Evolutionary conservation across 768 basidiomycete genomes (phyloP).

Genomic region (Podaxis sp.): DNA sequence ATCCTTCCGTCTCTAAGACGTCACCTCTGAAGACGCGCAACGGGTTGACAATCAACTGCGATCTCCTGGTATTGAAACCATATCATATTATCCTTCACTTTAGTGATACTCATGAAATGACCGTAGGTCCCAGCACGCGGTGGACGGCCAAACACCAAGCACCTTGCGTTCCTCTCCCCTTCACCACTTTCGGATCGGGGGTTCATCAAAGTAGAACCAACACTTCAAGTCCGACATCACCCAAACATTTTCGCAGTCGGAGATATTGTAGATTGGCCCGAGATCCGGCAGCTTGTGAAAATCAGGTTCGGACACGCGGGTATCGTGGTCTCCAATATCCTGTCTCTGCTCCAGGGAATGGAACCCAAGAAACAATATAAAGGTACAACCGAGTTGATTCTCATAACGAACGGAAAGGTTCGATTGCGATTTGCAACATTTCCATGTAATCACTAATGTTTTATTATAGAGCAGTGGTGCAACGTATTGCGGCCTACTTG

Average conservation of each 20-base stretch:
- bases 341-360: slow-evolving; percentile 29
- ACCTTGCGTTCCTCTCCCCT: slow-evolving; percentile 33
- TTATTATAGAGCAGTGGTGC: slow-evolving; percentile 21
- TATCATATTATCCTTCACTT: neutral
- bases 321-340: slow-evolving; percentile 48
- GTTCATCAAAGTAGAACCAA: slow-evolving; percentile 46
- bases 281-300: slow-evolving; percentile 57
- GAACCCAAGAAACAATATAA: slow-evolving; percentile 29
- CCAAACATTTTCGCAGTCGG: slow-evolving; percentile 56
- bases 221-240: slow-evolving; percentile 48
- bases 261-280: slow-evolving; percentile 53
- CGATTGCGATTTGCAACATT: neutral
- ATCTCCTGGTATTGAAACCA: slow-evolving; percentile 23
- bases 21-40: slow-evolving; percentile 24
- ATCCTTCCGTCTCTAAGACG: slow-evolving; percentile 4
- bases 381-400: slow-evolving; percentile 24
- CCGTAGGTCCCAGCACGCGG: slow-evolving; percentile 32
- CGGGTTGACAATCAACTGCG: slow-evolving; percentile 27
- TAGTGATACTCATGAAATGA: neutral
- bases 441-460: neutral
- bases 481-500: slow-evolving; percentile 33
- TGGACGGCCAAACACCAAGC: slow-evolving; percentile 45
- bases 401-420: slow-evolving; percentile 27
- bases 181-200: slow-evolving; percentile 32
- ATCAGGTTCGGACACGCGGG: slow-evolving; percentile 36